These are phyloP conservation scores for Neofusicoccum ribis DNA, from an alignment of 2,329 filamentous ascomycete genomes.

Conservation along the genomic window DNA sequence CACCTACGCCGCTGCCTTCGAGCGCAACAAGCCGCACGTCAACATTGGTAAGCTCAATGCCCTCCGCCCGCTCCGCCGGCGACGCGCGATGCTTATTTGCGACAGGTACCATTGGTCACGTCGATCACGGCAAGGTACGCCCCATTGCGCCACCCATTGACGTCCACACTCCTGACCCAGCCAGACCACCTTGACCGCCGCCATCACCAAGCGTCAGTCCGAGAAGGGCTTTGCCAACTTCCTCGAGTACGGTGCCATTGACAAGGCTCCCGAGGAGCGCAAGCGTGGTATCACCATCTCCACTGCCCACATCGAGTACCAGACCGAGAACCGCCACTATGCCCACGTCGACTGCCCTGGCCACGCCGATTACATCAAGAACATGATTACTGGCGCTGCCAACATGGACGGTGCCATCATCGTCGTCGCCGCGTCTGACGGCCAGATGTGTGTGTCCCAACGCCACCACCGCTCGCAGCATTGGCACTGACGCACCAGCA, in stretches of 20 bases:
- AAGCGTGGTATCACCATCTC: slow-evolving; percentile 99
- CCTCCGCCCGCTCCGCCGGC: not conserved
- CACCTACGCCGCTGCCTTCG: slow-evolving; percentile 66
- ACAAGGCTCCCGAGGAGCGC: slow-evolving; percentile 98
- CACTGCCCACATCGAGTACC: slow-evolving; percentile 97
- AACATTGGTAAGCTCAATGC: slow-evolving; percentile 74
- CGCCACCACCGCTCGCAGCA: not conserved
- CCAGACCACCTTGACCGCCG: slow-evolving; percentile 95
- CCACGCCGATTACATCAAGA: slow-evolving; percentile 99
- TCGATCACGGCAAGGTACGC: slow-evolving; percentile 96
- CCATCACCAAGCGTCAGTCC: slow-evolving; percentile 97
- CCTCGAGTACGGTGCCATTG: slow-evolving; percentile 96
- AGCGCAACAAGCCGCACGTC: slow-evolving; percentile 94
- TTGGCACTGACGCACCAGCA: slow-evolving; percentile 28
- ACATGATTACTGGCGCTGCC: slow-evolving; percentile 99
- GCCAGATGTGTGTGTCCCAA: slow-evolving; percentile 72
- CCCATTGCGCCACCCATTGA: slow-evolving; percentile 19
- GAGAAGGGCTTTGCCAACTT: slow-evolving; percentile 92
- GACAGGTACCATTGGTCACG: slow-evolving; percentile 94
- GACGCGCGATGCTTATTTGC: slow-evolving; percentile 22
- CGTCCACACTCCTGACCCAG: slow-evolving; percentile 23
- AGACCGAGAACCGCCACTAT: slow-evolving; percentile 92
- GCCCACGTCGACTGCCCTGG: slow-evolving; percentile 99
- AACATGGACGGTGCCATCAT: slow-evolving; percentile 99
- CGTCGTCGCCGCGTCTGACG: slow-evolving; percentile 95